Evolutionary conservation across 2,329 filamentous ascomycete genomes (phyloP).

Genomic region (Nigrospora oryzae): DNA sequence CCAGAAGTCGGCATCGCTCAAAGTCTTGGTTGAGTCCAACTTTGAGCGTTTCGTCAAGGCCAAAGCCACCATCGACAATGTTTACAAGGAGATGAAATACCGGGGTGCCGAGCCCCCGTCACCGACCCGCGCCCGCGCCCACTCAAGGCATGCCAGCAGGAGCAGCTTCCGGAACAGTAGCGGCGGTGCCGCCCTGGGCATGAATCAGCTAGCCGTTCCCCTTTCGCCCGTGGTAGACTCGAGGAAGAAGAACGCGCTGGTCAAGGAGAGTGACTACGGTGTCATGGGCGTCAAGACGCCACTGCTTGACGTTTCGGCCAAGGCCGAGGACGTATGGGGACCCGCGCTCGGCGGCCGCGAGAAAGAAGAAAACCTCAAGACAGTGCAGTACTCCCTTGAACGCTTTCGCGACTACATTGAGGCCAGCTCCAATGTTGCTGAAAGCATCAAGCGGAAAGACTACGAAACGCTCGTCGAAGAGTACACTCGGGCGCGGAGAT

Average conservation of each 20-base stretch:
- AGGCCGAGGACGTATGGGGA: conserved; percentile 96
- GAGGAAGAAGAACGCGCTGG: conserved; percentile 77
- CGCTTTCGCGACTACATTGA: conserved; percentile 77
- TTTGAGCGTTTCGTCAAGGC: conserved; percentile 97
- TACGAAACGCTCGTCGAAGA: conserved; percentile 83
- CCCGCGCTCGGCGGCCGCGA: conserved; percentile 86
- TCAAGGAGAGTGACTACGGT: conserved; percentile 89
- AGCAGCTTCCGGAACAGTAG: conserved; percentile 52
- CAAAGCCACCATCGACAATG: conserved; percentile 96
- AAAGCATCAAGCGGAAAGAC: conserved; percentile 84
- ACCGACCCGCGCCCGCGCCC: conserved; percentile 30
- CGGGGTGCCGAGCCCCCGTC: conserved; percentile 47
- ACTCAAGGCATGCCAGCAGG: conserved; percentile 61
- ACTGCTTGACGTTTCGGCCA: conserved; percentile 80
- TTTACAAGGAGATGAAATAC: conserved; percentile 95
- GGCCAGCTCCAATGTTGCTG: conserved; percentile 65
- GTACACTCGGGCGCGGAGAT: conserved; percentile 73
- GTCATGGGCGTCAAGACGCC: conserved; percentile 82
- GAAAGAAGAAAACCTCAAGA: conserved; percentile 79
- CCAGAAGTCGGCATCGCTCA: conserved; percentile 93
- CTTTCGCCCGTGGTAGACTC: conserved; percentile 38
- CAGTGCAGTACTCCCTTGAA: conserved; percentile 66
- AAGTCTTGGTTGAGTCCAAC: conserved; percentile 93
- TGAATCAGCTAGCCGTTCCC: conserved; percentile 28
- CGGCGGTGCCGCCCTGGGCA: conserved; percentile 24